Percentiles rank a stretch among this genome's conserved stretches.
These are phyloP conservation scores for Nepenthes alata DNA, from an alignment of 179 eudicot species.

Conservation along the genomic window DNA sequence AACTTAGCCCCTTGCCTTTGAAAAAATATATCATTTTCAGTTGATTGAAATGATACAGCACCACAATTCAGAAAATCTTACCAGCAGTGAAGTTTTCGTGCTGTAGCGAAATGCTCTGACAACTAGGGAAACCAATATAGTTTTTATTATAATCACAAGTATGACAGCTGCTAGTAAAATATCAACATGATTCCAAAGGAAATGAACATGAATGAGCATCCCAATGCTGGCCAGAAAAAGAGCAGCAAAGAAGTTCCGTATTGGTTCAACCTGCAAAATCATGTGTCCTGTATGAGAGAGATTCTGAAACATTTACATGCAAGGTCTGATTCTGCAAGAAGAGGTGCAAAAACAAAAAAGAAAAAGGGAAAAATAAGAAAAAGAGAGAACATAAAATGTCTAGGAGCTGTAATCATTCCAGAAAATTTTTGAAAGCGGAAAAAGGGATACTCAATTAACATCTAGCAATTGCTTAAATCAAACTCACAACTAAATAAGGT, in stretches of 20 bases:
- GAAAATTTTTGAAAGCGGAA: too few species aligned
- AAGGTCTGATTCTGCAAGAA: not conserved
- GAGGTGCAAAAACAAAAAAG: not conserved
- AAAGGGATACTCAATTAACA: too few species aligned
- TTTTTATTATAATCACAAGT: slow-evolving; percentile 60
- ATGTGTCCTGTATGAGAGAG: slow-evolving; percentile 1
- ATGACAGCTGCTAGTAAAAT: slow-evolving; percentile 78
- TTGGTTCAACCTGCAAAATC: slow-evolving; percentile 66
- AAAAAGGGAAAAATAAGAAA: not conserved
- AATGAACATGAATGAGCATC: slow-evolving; percentile 89
- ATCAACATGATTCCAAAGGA: slow-evolving; percentile 91
- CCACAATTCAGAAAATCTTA: slow-evolving; percentile 20
- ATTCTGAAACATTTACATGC: not conserved
- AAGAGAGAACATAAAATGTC: not conserved
- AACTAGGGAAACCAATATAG: slow-evolving; percentile 51
- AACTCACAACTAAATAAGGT: too few species aligned
- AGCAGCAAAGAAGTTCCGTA: slow-evolving; percentile 90
- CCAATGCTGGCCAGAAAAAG: slow-evolving; percentile 93
- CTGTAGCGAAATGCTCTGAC: slow-evolving; percentile 79
- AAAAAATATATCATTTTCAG: not conserved
- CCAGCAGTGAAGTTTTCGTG: slow-evolving; percentile 70
- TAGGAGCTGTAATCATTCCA: too few species aligned
- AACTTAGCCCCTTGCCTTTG: slow-evolving; percentile 3
- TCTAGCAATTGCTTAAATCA: too few species aligned
- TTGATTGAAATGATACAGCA: not conserved